Percentiles rank a stretch among this genome's conserved stretches.
These are phyloP conservation scores for Cercospora zeae-maydis DNA, from an alignment of 2,329 filamentous ascomycete genomes.

Conservation along the genomic window DNA sequence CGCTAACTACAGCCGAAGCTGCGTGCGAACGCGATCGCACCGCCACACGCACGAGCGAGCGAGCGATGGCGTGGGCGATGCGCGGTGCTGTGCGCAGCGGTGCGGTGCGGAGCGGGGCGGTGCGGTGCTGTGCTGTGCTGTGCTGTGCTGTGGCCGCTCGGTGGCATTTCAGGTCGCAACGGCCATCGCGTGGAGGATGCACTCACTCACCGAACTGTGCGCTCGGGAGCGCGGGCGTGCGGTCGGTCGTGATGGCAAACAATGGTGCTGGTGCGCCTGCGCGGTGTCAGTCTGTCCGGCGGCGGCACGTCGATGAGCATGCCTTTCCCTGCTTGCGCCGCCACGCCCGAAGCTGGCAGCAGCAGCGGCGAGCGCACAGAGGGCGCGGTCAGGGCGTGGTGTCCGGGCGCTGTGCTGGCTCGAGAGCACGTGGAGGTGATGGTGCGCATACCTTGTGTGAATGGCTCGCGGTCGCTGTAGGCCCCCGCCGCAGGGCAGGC, in stretches of 20 bases:
- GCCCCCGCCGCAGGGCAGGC: neutral
- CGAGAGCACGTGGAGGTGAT: neutral
- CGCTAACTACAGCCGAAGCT: neutral
- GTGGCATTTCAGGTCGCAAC: neutral
- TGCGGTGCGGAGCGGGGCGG: too few species aligned
- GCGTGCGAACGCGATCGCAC: neutral
- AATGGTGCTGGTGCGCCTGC: neutral
- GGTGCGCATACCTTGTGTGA: neutral
- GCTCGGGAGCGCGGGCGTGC: neutral
- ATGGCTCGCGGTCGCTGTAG: neutral
- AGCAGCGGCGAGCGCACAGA: neutral
- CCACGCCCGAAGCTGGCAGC: conserved; percentile 1
- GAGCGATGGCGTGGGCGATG: neutral
- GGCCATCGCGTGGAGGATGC: neutral
- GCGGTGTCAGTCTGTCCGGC: neutral
- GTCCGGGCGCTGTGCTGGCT: neutral
- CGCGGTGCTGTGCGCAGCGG: neutral
- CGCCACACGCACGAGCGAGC: neutral
- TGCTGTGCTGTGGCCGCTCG: neutral
- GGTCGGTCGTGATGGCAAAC: neutral
- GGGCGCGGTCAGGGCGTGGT: neutral
- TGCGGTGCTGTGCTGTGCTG: neutral
- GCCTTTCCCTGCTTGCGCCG: neutral
- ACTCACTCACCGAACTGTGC: neutral
- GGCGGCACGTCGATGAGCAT: neutral